Evolutionary conservation across 2,329 filamentous ascomycete species (phyloP), one percentile per base, ranked within the genome.

Genomic region (Talaromyces sp.): DNA sequence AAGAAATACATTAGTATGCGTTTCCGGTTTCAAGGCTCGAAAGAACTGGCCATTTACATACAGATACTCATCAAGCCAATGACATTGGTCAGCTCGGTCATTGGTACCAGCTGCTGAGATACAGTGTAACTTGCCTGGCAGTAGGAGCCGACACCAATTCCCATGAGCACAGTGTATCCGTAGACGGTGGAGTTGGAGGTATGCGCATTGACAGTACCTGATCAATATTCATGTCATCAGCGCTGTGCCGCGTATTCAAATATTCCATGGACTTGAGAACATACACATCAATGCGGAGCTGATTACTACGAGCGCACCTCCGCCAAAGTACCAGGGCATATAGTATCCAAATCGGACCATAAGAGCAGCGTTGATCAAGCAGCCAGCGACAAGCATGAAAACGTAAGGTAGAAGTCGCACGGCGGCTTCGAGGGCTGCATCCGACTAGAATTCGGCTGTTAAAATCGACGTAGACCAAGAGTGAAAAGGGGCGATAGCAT

Each of bases 351-450:
- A 33, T 37, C 43, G 61, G 1, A 61, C 54, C 63, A 70, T 60
- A 1, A 65, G 52, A 2, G 41, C 53, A 10, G 67, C 65, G 22
- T 63, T 64, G 9, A 68, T 64, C 17, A 63, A 15, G 17, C 37
- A 40, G 17, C 17, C 17, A 15, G 15, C 9, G 37, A 40, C 37
- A 3, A 15, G 21, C 19, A 67, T 13, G 19, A 54, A 37, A 33
- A 70, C 60, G 53, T 63, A 66, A 7, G 66, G 67, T 9, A 70
- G 59, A 4, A 72, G 63, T 13, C 64, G 65, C 8, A 71, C 67
- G 7, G 65, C 64, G 5, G 68, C 63, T 19, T 41, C 61, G 9
- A 69, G 40, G 1, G 67, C 68, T 0, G 63, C 67, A 46, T 78
- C 78, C 8, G n/a, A n/a, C n/a, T n/a, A n/a, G n/a, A n/a, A n/a